Percentiles rank a stretch among this genome's conserved stretches.
These are phyloP conservation scores for Boletus rubroflammeus DNA, from an alignment of 768 basidiomycete genomes.

Conservation along the genomic window DNA sequence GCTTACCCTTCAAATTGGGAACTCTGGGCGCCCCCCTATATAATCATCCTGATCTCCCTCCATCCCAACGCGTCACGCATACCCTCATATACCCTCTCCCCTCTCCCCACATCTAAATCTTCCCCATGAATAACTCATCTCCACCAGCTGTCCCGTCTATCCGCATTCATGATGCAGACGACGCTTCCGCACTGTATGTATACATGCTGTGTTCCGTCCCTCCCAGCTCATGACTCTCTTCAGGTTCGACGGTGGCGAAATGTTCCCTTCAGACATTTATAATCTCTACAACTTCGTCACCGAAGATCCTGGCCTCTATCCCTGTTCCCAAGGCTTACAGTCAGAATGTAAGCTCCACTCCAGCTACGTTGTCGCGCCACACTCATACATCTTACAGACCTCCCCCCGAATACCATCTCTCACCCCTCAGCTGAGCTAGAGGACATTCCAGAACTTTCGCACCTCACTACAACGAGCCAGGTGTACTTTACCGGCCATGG, in stretches of 20 bases:
- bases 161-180: slow-evolving; percentile 12
- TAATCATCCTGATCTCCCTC: slow-evolving; percentile 8
- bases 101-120: neutral
- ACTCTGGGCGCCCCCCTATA: slow-evolving; percentile 14
- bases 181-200: slow-evolving; percentile 12
- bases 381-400: slow-evolving; percentile 10
- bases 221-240: slow-evolving; percentile 7
- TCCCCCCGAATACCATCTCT: neutral
- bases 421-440: slow-evolving; percentile 9
- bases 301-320: neutral
- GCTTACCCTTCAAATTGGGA: slow-evolving; percentile 3
- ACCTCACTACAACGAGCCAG: slow-evolving; percentile 7
- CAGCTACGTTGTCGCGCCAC: slow-evolving; percentile 9
- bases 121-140: slow-evolving; percentile 11
- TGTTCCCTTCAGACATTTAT: neutral
- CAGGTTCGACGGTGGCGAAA: slow-evolving; percentile 7
- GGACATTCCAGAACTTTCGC: slow-evolving; percentile 18
- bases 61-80: slow-evolving; percentile 8
- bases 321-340: neutral
- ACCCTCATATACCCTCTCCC: neutral
- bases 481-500: slow-evolving; percentile 6
- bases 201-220: slow-evolving; percentile 1
- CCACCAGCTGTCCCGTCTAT: slow-evolving; percentile 17
- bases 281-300: neutral
- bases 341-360: slow-evolving; percentile 6